Evolutionary conservation across 331 rosid species (phyloP), one percentile per base, ranked within the genome.

Genomic region (Erythrophleum ivorense): DNA sequence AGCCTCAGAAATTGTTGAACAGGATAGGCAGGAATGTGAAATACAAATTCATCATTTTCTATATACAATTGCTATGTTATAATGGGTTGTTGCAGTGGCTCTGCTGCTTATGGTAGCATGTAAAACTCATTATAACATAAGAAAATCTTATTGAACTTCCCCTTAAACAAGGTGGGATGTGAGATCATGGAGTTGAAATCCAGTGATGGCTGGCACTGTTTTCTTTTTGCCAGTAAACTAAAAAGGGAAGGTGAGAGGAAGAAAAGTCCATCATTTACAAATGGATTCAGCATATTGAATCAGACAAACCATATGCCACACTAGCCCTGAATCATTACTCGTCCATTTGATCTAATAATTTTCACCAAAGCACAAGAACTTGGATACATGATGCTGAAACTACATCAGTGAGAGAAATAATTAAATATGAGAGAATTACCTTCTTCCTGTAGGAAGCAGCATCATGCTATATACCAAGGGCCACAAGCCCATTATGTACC

Each of bases 401-500:
- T 54, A 75, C n/a, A 50, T 18, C 21, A 79, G 41, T 33, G 10
- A 65, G 2, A 12, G 73, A 68, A 50, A 41, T 38, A 59, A 76
- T 19, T 50, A n/a, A 71, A 40, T 24, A 24, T 24, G 57, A 50
- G 75, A 78, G 67, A 74, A 21, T 31, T 89, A 95, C 99, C 99
- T 93, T 78, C 98, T 91, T 82, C 92, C 98, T 5, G 97, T 89
- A 6, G 99, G 98, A 79, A 95, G 85, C 89, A 93, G 80, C 78
- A 93, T 85, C 98, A 90, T 90, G 88, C 88, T 77, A 86, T 95
- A 95, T 0, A 85, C 87, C 88, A 95, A 83, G 3, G 98, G 98
- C 99, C 99, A 95, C 85, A 95, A 84, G 55, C 98, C 98, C 98
- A 95, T 91, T 31, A 93, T 75, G 84, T 91, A 91, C 99, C 99